Conservation (phyloP, 192 early-diverging fungal species). For the Coemansia sp. region DNA sequence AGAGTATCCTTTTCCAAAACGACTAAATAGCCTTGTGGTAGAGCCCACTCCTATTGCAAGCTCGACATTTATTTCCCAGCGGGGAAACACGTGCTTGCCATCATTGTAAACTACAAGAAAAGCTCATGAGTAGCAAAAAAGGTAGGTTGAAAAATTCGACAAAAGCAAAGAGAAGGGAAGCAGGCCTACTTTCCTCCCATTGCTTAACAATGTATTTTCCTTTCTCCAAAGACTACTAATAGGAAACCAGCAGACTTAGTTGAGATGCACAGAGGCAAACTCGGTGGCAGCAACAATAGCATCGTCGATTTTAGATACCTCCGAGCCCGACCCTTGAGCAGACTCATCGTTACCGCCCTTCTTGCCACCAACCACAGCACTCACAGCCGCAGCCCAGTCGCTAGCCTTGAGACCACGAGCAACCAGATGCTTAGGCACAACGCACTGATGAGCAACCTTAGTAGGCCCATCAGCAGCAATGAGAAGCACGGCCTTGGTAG, state of each 20-base stretch:
- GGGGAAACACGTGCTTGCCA: too few species aligned
- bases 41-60: too few species aligned
- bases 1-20: too few species aligned
- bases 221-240: neutral
- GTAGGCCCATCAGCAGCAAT: slow-evolving; percentile 71
- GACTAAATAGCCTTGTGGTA: too few species aligned
- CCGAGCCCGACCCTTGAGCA: slow-evolving; percentile 85
- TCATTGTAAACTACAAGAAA: too few species aligned
- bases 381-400: slow-evolving; percentile 89
- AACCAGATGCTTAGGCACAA: slow-evolving; percentile 76
- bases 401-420: slow-evolving; percentile 81
- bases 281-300: slow-evolving; percentile 71
- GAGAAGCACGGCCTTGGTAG: slow-evolving; percentile 83
- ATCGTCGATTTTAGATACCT: slow-evolving; percentile 64
- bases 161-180: too few species aligned
- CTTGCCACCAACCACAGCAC: slow-evolving; percentile 82
- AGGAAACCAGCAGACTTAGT: neutral
- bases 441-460: slow-evolving; percentile 77
- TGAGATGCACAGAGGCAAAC: slow-evolving; percentile 68
- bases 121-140: too few species aligned
- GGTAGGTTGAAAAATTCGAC: too few species aligned
- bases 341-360: slow-evolving; percentile 92
- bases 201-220: too few species aligned
- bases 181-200: too few species aligned
- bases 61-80: too few species aligned